phyloP scores from a whole-genome alignment of 1,284 basidiomycete genomes.

The Trichosporon ovoides region DNA sequence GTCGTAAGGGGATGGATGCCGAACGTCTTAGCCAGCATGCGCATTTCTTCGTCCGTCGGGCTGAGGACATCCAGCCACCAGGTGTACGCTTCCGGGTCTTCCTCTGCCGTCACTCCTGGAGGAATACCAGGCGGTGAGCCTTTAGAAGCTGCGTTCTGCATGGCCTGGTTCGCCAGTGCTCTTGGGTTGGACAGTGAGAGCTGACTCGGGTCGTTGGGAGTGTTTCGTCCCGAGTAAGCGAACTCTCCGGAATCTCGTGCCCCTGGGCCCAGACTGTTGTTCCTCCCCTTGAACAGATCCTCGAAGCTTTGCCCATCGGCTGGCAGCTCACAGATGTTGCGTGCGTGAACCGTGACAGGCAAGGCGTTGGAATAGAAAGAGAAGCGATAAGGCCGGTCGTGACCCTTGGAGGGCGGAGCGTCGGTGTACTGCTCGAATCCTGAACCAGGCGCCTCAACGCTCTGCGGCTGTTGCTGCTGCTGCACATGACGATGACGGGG shows the following conservation, averaged over 20 bases:
- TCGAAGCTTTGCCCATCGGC: slow-evolving; percentile 90
- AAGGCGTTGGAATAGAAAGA: slow-evolving; percentile 97
- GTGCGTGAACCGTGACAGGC: slow-evolving; percentile 88
- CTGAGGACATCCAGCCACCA: slow-evolving; percentile 98
- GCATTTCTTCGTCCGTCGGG: slow-evolving; percentile 98
- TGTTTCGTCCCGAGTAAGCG: slow-evolving; percentile 11
- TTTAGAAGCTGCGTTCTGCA: slow-evolving; percentile 7
- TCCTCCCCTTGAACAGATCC: slow-evolving; percentile 64
- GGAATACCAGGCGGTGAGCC: not conserved
- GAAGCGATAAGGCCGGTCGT: slow-evolving; percentile 91
- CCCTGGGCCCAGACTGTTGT: slow-evolving; percentile 6
- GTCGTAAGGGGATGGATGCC: slow-evolving; percentile 96
- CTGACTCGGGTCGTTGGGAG: slow-evolving; percentile 17
- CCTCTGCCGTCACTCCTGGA: slow-evolving; percentile 15
- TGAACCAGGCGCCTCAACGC: slow-evolving; percentile 11
- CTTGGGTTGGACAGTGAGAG: slow-evolving; percentile 8
- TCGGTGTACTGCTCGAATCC: slow-evolving; percentile 35
- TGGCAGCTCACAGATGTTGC: slow-evolving; percentile 86
- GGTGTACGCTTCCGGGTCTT: slow-evolving; percentile 63
- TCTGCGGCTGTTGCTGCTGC: slow-evolving; percentile 4
- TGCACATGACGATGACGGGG: slow-evolving; percentile 32
- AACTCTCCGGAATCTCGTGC: not conserved
- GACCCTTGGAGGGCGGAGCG: slow-evolving; percentile 52
- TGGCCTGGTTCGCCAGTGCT: not conserved
- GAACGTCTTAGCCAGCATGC: slow-evolving; percentile 90